Percentiles rank a stretch among this genome's conserved stretches.
Evolutionary conservation across 441 rosid genomes (phyloP).

Genomic region (Sinapis alba): DNA sequence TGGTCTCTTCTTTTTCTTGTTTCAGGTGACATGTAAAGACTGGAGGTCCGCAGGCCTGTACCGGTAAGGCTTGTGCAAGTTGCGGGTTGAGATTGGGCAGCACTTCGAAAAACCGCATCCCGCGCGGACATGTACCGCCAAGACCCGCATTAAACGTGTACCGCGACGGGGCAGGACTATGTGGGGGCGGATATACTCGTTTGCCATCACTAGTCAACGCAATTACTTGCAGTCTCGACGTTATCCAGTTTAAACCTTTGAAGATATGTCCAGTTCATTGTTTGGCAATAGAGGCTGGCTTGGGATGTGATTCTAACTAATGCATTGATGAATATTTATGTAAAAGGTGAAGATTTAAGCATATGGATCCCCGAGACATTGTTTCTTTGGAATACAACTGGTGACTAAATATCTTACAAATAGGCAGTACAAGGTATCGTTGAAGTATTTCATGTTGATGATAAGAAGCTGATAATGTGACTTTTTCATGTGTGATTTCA

Average conservation of each 20-base stretch:
- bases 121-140: no score
- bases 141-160: no score
- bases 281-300: conserved; percentile 46
- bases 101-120: no score
- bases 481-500: conserved; percentile 52
- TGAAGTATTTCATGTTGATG: conserved; percentile 49
- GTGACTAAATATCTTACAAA: conserved; percentile 51
- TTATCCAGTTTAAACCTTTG: conserved; percentile 30
- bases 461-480: conserved; percentile 46
- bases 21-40: neutral
- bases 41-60: no score
- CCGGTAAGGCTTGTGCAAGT: no score
- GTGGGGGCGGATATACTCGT: no score
- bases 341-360: conserved; percentile 51
- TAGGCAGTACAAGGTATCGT: conserved; percentile 44
- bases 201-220: conserved; percentile 55
- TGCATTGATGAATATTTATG: conserved; percentile 58
- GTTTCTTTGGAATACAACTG: conserved; percentile 61
- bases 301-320: conserved; percentile 46
- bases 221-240: conserved; percentile 49
- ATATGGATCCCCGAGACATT: conserved; percentile 46
- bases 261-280: conserved; percentile 48
- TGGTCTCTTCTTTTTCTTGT: neutral
- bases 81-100: no score
- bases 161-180: no score